phyloP scores from a whole-genome alignment of 2,329 filamentous ascomycete genomes.

The Venturia carpophila region DNA sequence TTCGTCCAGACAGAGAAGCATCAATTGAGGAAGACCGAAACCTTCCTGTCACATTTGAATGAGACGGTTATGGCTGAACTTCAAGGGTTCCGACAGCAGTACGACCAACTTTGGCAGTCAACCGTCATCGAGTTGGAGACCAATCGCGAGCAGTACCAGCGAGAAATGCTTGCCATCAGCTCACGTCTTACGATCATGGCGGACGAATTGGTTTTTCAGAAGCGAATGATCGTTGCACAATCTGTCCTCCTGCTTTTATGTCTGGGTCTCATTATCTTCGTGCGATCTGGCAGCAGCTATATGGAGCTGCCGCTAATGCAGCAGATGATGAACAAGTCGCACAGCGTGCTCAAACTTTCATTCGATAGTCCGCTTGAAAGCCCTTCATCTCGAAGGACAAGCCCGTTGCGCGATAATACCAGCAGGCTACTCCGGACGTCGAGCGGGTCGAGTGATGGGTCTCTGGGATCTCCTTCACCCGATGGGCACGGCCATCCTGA shows the following conservation, averaged over 20 bases:
- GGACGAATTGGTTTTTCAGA: conserved; percentile 79
- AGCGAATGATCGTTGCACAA: conserved; percentile 89
- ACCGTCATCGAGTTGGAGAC: conserved; percentile 86
- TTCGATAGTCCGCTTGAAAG: conserved; percentile 32
- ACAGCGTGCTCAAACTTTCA: conserved; percentile 26
- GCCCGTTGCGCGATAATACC: conserved; percentile 4
- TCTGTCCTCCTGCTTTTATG: conserved; percentile 80
- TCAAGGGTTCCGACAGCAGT: conserved; percentile 67
- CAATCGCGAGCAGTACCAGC: conserved; percentile 75
- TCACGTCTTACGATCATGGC: conserved; percentile 76
- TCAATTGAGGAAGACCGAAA: conserved; percentile 73
- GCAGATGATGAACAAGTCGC: conserved; percentile 34
- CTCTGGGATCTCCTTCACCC: conserved; percentile 11
- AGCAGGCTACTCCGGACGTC: conserved; percentile 6
- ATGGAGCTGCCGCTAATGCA: conserved; percentile 40
- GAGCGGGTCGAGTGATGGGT: conserved; percentile 10
- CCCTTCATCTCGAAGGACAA: conserved; percentile 25
- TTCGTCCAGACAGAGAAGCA: conserved; percentile 80
- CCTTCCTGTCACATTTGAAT: conserved; percentile 80
- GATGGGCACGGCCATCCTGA: conserved; percentile 8
- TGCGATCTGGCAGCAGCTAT: conserved; percentile 30
- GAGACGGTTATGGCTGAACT: conserved; percentile 76
- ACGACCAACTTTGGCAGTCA: conserved; percentile 94
- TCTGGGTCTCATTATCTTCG: conserved; percentile 78
- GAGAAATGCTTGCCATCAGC: conserved; percentile 75